Evolutionary conservation across 2,329 filamentous ascomycete species (phyloP).

Genomic region (Cadophora sp.): DNA sequence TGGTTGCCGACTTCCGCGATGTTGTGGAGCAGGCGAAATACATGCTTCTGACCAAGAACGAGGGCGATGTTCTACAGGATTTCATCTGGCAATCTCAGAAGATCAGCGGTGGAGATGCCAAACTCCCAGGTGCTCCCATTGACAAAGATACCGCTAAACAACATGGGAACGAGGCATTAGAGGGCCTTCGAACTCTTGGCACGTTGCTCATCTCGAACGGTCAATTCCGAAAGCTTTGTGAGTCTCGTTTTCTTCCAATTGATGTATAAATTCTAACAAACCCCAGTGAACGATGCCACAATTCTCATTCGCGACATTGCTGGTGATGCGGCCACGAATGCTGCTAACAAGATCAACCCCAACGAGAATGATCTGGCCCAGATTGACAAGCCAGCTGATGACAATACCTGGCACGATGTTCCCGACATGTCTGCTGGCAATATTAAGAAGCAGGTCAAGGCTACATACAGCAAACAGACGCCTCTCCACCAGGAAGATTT

Average conservation of each 20-base stretch:
- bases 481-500: slow-evolving; percentile 62
- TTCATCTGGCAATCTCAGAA: slow-evolving; percentile 94
- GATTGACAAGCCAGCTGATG: slow-evolving; percentile 83
- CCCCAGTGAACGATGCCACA: slow-evolving; percentile 74
- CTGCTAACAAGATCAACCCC: slow-evolving; percentile 77
- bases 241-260: slow-evolving; percentile 8
- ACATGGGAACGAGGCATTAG: slow-evolving; percentile 82
- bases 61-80: slow-evolving; percentile 92
- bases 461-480: slow-evolving; percentile 59
- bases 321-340: slow-evolving; percentile 84
- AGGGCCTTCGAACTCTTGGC: slow-evolving; percentile 87
- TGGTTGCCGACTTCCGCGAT: slow-evolving; percentile 78
- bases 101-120: slow-evolving; percentile 68
- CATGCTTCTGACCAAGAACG: slow-evolving; percentile 89
- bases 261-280: slow-evolving; percentile 19
- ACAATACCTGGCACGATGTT: slow-evolving; percentile 92
- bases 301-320: slow-evolving; percentile 88
- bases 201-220: slow-evolving; percentile 93
- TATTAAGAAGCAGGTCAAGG: slow-evolving; percentile 72
- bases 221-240: slow-evolving; percentile 57
- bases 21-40: slow-evolving; percentile 86
- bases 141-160: slow-evolving; percentile 80
- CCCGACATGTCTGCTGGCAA: slow-evolving; percentile 76
- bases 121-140: slow-evolving; percentile 69
- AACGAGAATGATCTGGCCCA: slow-evolving; percentile 76